Conservation (phyloP, 495 filamentous ascomycete species). For the Aspergillus egyptiacus region DNA sequence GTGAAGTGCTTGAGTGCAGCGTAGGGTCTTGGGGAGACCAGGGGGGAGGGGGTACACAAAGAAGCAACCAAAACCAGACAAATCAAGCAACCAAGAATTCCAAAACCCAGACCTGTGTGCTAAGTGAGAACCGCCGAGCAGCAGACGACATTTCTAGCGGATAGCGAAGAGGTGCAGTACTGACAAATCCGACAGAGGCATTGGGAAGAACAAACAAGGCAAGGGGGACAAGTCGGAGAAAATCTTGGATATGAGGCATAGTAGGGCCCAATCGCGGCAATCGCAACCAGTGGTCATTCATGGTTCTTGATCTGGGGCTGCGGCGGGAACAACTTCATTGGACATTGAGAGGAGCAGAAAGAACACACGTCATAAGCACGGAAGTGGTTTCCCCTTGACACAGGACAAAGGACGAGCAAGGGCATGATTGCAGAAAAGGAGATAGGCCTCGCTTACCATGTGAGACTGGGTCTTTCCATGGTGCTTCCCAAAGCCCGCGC, state of each 20-base stretch:
- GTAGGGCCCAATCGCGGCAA: neutral
- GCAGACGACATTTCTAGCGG: neutral
- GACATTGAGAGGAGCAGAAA: neutral
- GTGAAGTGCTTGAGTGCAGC: neutral
- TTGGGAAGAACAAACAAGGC: neutral
- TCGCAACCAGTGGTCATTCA: neutral
- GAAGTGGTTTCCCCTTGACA: neutral
- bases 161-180: neutral
- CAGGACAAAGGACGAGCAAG: neutral
- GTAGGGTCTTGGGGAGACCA: neutral
- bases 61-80: neutral
- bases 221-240: neutral
- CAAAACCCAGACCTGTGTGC: neutral
- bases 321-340: neutral
- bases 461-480: slow-evolving; percentile 94
- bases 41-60: neutral
- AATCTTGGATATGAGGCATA: neutral
- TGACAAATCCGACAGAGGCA: too few species aligned
- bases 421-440: too few species aligned
- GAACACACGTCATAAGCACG: slow-evolving; percentile 1
- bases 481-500: slow-evolving; percentile 63
- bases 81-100: neutral
- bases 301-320: neutral
- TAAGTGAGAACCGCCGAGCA: neutral
- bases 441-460: slow-evolving; percentile 96